Evolutionary conservation across 179 eudicot genomes (phyloP), one percentile per base, ranked within the genome.

Genomic region (Vitellaria paradoxa): DNA sequence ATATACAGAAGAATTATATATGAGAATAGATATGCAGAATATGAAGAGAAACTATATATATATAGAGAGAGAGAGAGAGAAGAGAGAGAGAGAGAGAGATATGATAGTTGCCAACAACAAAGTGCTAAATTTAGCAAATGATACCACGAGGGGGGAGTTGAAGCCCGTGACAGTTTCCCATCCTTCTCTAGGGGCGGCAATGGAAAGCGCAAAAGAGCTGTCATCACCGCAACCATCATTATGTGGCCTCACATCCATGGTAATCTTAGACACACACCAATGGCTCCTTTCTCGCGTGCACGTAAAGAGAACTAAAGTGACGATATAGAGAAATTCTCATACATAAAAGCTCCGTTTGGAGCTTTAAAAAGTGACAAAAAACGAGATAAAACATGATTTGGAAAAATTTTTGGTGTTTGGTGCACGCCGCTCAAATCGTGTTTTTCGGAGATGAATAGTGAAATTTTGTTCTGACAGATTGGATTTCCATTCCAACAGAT

Each of bases 221-320:
- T 64, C 69, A 70, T 70, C 62, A 30, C 42, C 15, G 65, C 62
- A 65, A 73, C 53, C 63, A 72, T 69, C 59, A 40, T 57, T 55
- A 56, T 59, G 20, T 30, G 37, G 23, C 68, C 72, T 56, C 56
- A 53, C 56, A 69, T 26, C 37, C 75, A 78, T 55, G 2, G 5
- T 23, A 47, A 63, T 52, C 66, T 9, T 30, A 30, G 37, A 30
- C 37, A 30, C 37, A 30, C 37, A 30, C 26, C 61, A 63, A 47
- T 52, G 46, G 63, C 70, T 62, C 57, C 70, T n/a, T n/a, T 53
- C 56, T 56, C 77, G 77, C 81, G 67, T 73, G 77, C 81, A 65
- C 73, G 37, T 47, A 17, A 65, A 72, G 72, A 50, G 17, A 76
- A 13, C 30, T 53, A 21, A 10, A 26, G 18, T 15, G 0, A 20